Evolutionary conservation across 2,329 filamentous ascomycete genomes (phyloP), one percentile per base, ranked within the genome.

Genomic region (Aspergillus quadricinctus): DNA sequence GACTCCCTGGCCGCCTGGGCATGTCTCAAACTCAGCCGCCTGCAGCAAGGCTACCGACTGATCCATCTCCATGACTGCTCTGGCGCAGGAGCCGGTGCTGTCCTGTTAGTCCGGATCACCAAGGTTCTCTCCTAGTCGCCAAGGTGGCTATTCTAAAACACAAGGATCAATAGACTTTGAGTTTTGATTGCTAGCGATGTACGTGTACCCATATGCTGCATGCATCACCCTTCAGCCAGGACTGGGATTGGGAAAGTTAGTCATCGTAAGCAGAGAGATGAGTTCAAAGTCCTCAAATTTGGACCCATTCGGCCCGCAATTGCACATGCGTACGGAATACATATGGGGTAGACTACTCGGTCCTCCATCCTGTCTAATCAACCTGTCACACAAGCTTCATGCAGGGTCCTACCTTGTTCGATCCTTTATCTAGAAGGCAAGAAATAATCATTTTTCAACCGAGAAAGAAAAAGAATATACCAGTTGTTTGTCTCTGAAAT

Each of bases 1-100:
- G 92, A 97, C 67, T 83, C 88, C 57, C 74, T 96, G 55, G 88
- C 91, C 10, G 91, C 88, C 2, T 97, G 94, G 94, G 86, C 89
- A 1, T 96, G 92, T 68, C 87, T 96, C 64, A 83, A 92, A 41
- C 82, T 97, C 23, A 92, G 97, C 74, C 83, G 92, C 7, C 73
- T 97, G 57, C 84, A 85, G 58, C 77, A 82, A 35, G 93, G 94
- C 0, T 89, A 89, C 64, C 81, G 92, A 10, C 85, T 96, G 62
- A 79, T 97, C 55, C 88, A 87, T 65, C 76, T 97, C 56, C 80
- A 89, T 60, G 87, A 96, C 68, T 78, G 80, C 27, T 81, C 86
- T 59, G 90, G 90, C 0, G 77, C 80, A 29, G 73, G 84, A 55
- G 88, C 83, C 2, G 81, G 84, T 23, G 91, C 90, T 0, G 80